Evolutionary conservation across 306 rosid species (phyloP), one percentile per base, ranked within the genome.

Genomic region (Mucuna pruriens): DNA sequence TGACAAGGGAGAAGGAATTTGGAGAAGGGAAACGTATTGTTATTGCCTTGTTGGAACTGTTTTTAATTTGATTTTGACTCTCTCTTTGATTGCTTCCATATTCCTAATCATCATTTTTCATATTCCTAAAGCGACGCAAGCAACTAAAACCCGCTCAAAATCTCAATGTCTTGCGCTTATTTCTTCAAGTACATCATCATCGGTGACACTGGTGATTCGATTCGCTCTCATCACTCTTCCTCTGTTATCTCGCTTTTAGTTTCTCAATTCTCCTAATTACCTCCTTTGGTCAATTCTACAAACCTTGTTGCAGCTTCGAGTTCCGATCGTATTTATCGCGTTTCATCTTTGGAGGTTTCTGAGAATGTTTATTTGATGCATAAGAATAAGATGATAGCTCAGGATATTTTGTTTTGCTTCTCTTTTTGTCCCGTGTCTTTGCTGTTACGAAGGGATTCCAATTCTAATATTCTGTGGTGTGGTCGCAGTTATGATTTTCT

Each of bases 141-240:
- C 3, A 1, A 29, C 31, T 3, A 29, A 29, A 29, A 29, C 19
- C 63, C 39, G 0, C 36, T 5, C 13, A 79, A 16, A 33, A 90
- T 95, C n/a, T n/a, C n/a, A n/a, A n/a, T n/a, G 99, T 95, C 98
- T 42, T 95, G 93, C 93, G 99, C 97, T 0, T 95, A 95, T 23
- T 95, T 95, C 22, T 95, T 95, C 97, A 95, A 95, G 88, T 95
- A 95, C 85, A 95, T 95, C 89, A 95, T 95, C 87, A 95, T 95
- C 88, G 99, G 98, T 29, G 99, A 95, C 76, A 95, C 99, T 38
- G 99, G 99, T 95, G 88, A 55, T 61, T 25, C 26, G 9, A 20
- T 13, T 54, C 40, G 9, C 13, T 25, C 16, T 12, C 7, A 48
- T 29, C 31, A 29, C 31, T 29, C 31, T 29, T 29, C 31, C 31